Conservation (phyloP, 768 basidiomycete species). For the Suillus luteus region DNA sequence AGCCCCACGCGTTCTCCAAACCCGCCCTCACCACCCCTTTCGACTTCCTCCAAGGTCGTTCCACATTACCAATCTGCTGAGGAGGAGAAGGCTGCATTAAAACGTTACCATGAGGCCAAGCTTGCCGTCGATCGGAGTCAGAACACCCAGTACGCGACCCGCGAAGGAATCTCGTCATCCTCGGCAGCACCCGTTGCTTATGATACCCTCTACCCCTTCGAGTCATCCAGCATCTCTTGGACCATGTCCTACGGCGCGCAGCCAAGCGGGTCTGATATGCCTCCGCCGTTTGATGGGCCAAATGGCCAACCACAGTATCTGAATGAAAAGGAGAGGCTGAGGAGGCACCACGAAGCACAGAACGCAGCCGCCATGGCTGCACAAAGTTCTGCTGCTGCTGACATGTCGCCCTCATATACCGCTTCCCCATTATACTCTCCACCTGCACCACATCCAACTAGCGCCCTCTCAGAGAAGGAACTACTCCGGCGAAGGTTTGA, state of each 20-base stretch:
- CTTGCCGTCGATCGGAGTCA: conserved; percentile 68
- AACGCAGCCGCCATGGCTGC: conserved; percentile 55
- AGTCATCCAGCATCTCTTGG: conserved; percentile 29
- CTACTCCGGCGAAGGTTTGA: conserved; percentile 55
- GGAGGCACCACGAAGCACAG: conserved; percentile 63
- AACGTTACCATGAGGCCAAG: conserved; percentile 69
- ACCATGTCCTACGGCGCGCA: conserved; percentile 24
- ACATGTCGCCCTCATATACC: conserved; percentile 15
- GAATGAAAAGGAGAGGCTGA: conserved; percentile 70
- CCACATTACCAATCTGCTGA: conserved; percentile 64
- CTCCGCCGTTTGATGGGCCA: conserved; percentile 57
- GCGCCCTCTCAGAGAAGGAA: conserved; percentile 55
- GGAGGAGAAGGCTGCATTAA: conserved; percentile 73
- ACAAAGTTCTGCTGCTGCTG: conserved; percentile 23
- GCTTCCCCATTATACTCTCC: conserved; percentile 22
- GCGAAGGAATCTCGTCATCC: conserved; percentile 26
- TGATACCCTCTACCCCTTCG: conserved; percentile 56
- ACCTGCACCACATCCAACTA: conserved; percentile 26
- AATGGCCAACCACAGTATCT: conserved; percentile 39
- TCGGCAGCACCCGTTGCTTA: conserved; percentile 57
- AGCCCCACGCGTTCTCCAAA: conserved; percentile 35
- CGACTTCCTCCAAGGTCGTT: conserved; percentile 26
- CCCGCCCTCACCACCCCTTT: conserved; percentile 31
- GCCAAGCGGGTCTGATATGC: conserved; percentile 38
- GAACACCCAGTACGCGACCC: conserved; percentile 29